Conservation (phyloP, 2,329 filamentous ascomycete species). For the Chrysosporium queenslandicum region DNA sequence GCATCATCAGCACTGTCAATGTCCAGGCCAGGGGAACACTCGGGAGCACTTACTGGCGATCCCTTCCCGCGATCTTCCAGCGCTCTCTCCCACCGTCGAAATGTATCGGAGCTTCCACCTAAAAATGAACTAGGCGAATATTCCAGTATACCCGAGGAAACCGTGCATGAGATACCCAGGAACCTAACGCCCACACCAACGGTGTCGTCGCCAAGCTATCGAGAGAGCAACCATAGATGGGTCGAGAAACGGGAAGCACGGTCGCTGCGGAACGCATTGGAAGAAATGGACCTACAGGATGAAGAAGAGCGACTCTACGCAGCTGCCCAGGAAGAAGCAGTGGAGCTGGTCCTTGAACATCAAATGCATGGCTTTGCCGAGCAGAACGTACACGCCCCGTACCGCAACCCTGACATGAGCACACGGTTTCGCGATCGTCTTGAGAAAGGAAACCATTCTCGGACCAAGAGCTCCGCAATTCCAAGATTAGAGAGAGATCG, state of each 20-base stretch:
- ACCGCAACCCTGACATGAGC: constrained; percentile 36
- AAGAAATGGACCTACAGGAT: constrained; percentile 49
- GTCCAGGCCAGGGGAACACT: constrained; percentile 21
- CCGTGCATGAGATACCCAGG: constrained; percentile 21
- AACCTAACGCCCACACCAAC: constrained; percentile 27
- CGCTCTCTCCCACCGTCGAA: constrained; percentile 33
- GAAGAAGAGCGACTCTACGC: constrained; percentile 45
- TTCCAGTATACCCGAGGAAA: constrained; percentile 7
- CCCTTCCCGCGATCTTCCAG: constrained; percentile 31
- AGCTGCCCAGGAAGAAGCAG: constrained; percentile 53
- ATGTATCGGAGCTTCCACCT: constrained; percentile 23
- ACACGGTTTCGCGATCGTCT: constrained; percentile 35
- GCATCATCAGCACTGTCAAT: constrained; percentile 37
- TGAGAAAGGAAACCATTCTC: constrained; percentile 36
- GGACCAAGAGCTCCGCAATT: constrained; percentile 31
- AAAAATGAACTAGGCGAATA: constrained; percentile 11
- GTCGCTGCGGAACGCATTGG: constrained; percentile 47
- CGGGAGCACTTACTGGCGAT: constrained; percentile 18
- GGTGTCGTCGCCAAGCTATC: constrained; percentile 39
- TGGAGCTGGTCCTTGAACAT: constrained; percentile 55
- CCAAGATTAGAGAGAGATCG: background rate
- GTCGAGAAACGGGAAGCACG: constrained; percentile 51
- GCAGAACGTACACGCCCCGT: constrained; percentile 41
- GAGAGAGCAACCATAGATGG: constrained; percentile 46
- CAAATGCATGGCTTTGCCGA: constrained; percentile 44